A percentile compares a stretch with the other conserved stretches of the same genome.
These are phyloP conservation scores for Calophaca sinica DNA, from an alignment of 306 rosid genomes.

Conservation along the genomic window DNA sequence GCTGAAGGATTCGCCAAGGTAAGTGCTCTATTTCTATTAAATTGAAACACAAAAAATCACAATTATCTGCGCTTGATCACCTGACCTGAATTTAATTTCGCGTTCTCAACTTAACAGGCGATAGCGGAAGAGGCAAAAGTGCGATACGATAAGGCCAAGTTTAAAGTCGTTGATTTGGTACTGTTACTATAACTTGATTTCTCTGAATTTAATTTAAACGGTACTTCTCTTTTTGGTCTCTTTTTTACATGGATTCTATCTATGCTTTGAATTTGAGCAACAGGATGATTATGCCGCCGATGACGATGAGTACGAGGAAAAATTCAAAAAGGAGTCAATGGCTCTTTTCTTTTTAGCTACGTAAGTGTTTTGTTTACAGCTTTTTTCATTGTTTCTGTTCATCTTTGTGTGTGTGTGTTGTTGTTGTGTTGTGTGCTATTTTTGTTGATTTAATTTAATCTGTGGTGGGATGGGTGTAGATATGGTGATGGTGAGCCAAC, in stretches of 20 bases:
- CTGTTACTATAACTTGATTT: not conserved
- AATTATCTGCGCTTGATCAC: not conserved
- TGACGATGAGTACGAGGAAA: constrained; percentile 81
- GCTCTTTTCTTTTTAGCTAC: constrained; percentile 92
- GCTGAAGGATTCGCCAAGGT: constrained; percentile 99
- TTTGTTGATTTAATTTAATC: constrained; percentile 27
- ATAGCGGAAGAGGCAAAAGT: constrained; percentile 87
- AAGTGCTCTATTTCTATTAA: not conserved
- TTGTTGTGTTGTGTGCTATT: not conserved
- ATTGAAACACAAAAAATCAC: not conserved
- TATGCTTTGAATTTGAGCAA: constrained; percentile 15
- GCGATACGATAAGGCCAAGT: constrained; percentile 80
- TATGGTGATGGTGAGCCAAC: constrained; percentile 99
- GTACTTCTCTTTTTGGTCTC: not conserved
- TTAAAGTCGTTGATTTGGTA: constrained; percentile 92
- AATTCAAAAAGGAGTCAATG: constrained; percentile 69
- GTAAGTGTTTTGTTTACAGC: constrained; percentile 54
- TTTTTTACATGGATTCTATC: constrained; percentile 37
- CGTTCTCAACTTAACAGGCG: constrained; percentile 57
- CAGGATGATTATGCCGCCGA: constrained; percentile 92
- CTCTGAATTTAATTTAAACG: not conserved
- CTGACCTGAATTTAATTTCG: not conserved
- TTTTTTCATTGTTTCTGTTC: not conserved
- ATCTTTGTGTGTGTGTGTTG: not conserved
- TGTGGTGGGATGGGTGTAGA: constrained; percentile 58